These are phyloP conservation scores for Lactarius deliciosus DNA, from an alignment of 768 basidiomycete species.

Conservation along the genomic window DNA sequence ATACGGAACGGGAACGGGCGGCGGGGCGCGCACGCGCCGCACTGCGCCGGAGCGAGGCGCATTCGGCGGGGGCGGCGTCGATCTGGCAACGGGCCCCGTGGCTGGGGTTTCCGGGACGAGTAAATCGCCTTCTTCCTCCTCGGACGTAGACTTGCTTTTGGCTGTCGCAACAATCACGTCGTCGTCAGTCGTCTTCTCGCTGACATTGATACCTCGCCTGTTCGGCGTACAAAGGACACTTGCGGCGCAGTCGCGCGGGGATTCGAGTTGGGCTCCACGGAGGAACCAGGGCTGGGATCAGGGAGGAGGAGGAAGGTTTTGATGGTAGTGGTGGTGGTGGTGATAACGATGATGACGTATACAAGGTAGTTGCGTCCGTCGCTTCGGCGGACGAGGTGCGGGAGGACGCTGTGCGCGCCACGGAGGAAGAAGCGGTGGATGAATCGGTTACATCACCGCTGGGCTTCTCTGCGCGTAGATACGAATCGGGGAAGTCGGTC, in stretches of 20 bases:
- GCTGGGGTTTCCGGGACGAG: background rate
- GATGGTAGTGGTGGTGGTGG: background rate
- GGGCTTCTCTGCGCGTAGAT: background rate
- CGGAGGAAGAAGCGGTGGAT: conserved; percentile 15
- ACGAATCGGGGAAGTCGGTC: conserved; percentile 13
- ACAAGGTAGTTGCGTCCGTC: background rate
- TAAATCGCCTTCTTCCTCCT: background rate
- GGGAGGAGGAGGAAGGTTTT: background rate
- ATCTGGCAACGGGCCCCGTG: background rate
- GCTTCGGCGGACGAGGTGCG: conserved; percentile 18
- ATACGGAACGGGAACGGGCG: conserved; percentile 73
- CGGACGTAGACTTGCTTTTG: background rate
- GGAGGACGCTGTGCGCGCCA: conserved; percentile 7
- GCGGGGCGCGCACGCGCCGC: conserved; percentile 4
- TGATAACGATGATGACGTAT: background rate
- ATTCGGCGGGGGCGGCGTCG: background rate
- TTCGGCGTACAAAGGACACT: conserved; percentile 18
- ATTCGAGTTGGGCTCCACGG: conserved; percentile 18
- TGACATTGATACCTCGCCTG: background rate
- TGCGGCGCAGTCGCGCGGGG: conserved; percentile 23
- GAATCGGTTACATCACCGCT: background rate
- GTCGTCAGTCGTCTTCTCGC: background rate
- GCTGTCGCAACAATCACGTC: background rate
- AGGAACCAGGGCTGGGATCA: background rate
- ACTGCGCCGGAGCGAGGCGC: background rate